phyloP scores from a whole-genome alignment of 768 basidiomycete genomes.

The Leccinellum albellum region DNA sequence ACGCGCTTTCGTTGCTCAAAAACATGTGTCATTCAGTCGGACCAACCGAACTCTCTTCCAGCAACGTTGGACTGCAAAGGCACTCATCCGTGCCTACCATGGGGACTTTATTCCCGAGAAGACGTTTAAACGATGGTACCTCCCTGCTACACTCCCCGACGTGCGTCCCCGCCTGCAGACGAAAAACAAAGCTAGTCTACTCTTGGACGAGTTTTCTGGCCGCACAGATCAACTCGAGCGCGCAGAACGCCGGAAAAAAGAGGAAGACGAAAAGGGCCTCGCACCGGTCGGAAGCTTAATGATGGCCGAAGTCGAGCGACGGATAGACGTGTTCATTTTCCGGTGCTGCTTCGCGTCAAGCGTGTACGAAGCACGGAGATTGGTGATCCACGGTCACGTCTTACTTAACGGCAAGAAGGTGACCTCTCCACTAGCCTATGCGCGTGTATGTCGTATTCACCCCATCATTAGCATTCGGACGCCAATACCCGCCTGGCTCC shows the following conservation, averaged over 20 bases:
- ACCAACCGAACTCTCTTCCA: slow-evolving; percentile 72
- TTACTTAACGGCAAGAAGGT: slow-evolving; percentile 89
- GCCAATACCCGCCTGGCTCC: slow-evolving; percentile 87
- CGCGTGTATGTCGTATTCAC: not conserved
- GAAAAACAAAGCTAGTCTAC: slow-evolving; percentile 34
- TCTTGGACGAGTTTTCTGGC: slow-evolving; percentile 56
- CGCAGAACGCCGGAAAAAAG: slow-evolving; percentile 45
- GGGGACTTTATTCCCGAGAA: slow-evolving; percentile 92
- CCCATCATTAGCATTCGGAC: slow-evolving; percentile 59
- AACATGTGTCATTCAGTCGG: slow-evolving; percentile 51
- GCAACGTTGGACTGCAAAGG: slow-evolving; percentile 86
- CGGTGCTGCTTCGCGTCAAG: slow-evolving; percentile 83
- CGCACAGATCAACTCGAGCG: slow-evolving; percentile 42
- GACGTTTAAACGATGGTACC: slow-evolving; percentile 92
- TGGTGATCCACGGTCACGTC: slow-evolving; percentile 86
- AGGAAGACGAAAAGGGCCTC: slow-evolving; percentile 58
- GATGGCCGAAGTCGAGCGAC: slow-evolving; percentile 89
- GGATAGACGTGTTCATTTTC: slow-evolving; percentile 92
- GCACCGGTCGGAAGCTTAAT: slow-evolving; percentile 95
- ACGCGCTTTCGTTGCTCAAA: slow-evolving; percentile 53
- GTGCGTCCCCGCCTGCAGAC: slow-evolving; percentile 58
- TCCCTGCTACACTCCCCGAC: slow-evolving; percentile 82
- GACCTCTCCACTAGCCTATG: slow-evolving; percentile 22
- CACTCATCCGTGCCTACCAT: slow-evolving; percentile 88
- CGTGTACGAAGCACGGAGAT: slow-evolving; percentile 82